phyloP scores from a whole-genome alignment of 495 filamentous ascomycete genomes.

The Neurospora terricola region DNA sequence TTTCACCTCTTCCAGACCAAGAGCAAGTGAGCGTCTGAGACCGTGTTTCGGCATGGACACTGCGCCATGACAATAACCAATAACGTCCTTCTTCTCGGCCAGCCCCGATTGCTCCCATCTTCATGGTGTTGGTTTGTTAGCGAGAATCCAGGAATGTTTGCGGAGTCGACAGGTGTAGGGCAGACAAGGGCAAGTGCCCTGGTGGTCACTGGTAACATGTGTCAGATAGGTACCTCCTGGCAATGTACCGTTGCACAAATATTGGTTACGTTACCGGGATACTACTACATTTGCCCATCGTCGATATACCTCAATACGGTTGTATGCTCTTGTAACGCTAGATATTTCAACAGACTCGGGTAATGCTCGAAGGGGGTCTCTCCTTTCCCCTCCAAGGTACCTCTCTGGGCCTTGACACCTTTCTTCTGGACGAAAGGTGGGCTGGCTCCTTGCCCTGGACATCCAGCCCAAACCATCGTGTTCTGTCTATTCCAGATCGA shows the following conservation, averaged over 20 bases:
- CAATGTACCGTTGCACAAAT: not conserved
- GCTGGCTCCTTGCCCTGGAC: not conserved
- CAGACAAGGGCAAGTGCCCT: not conserved
- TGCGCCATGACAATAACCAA: too few relatives aligned
- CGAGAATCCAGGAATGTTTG: not conserved
- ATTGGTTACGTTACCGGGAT: not conserved
- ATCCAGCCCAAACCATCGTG: not conserved
- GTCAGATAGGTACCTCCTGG: not conserved
- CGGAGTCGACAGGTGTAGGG: not conserved
- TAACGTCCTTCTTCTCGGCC: too few relatives aligned
- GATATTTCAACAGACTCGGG: not conserved
- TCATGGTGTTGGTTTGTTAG: not conserved
- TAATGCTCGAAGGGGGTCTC: not conserved
- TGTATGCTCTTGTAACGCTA: not conserved
- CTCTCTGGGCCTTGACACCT: not conserved
- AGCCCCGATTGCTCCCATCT: not conserved
- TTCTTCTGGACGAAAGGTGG: not conserved
- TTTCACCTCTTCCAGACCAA: not conserved
- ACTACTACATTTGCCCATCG: not conserved
- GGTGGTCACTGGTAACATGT: not conserved
- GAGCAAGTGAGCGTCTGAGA: too few relatives aligned
- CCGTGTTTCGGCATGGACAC: too few relatives aligned
- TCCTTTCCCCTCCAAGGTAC: not conserved
- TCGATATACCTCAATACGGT: not conserved
- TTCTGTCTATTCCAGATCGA: not conserved